Base-by-base conservation (phyloP, 192 early-diverging fungal genomes). In the Linnemannia hyalina region DNA sequence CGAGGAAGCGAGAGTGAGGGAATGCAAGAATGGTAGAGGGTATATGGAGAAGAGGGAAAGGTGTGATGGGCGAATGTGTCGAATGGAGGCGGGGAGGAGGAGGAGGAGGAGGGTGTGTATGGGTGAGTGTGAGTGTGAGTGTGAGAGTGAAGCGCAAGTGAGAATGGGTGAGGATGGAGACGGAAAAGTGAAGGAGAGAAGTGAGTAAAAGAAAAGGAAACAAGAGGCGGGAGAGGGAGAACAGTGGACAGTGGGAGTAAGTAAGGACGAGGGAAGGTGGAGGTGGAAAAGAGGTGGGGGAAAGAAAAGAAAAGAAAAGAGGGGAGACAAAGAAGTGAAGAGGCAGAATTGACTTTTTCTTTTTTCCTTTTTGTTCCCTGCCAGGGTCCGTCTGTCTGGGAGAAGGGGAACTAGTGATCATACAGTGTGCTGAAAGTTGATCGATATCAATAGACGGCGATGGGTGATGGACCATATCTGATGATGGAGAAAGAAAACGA, bases 1-100 rank as follows among this genome's bases (percentile, higher is more conserved):
- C 6, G 57, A 41, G 60, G 20, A 46, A 40, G 60, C 3, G 42
- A 13, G 16, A 68, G 40, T 41, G 26, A 42, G 54, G 20, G 32
- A 29, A 41, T 65, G 63, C 38, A 65, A 18, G 36, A 41, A 40
- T 29, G 13, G 49, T 10, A 16, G 40, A 20, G 38, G 22, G 29
- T 74, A 60, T 57, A 75, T 57, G 20, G 22, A 52, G 49, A 52
- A 52, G 41, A 11, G 38, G 55, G 42, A 40, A 76, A 57, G 63
- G 20, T 74, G 47, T 26, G 57, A 46, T 23, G 54, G 52, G 35
- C 35, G 35, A 35, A 35, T 35, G 26, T 29, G 60, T 15, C 3
- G 60, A 65, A 65, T 32, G 60, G 60, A 32, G 8, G 54, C n/a
- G 29, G 18, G 52, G 18, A 3, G 20, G 15, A 20, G 60, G 11